These are phyloP conservation scores for Mucor indicus DNA, from an alignment of 371 early-diverging fungal genomes.

Conservation along the genomic window DNA sequence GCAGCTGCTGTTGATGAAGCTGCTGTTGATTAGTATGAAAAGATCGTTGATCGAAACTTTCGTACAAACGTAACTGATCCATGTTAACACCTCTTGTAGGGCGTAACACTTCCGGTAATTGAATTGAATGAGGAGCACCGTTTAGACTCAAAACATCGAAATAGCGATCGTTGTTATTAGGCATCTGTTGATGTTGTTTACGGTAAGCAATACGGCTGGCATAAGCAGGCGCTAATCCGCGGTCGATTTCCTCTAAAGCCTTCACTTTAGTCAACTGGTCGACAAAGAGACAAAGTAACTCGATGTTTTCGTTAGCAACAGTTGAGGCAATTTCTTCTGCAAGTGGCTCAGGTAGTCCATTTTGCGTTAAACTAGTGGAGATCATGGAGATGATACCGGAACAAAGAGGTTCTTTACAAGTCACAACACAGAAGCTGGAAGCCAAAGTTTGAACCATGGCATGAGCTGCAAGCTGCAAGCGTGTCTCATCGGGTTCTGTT, in stretches of 20 bases:
- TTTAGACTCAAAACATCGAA: slow-evolving; percentile 79
- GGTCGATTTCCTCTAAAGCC: slow-evolving; percentile 82
- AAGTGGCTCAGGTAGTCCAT: slow-evolving; percentile 76
- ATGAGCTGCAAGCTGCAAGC: slow-evolving; percentile 87
- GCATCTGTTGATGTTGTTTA: slow-evolving; percentile 54
- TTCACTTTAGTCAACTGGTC: slow-evolving; percentile 91
- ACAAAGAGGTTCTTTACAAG: slow-evolving; percentile 91
- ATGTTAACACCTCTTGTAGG: slow-evolving; percentile 74
- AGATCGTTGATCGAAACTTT: slow-evolving; percentile 18
- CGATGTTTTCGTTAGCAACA: slow-evolving; percentile 86
- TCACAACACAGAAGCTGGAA: slow-evolving; percentile 83
- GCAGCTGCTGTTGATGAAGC: slow-evolving; percentile 6
- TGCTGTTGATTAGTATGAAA: slow-evolving; percentile 20
- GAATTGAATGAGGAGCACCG: slow-evolving; percentile 71
- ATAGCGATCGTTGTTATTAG: slow-evolving; percentile 63
- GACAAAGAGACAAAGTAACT: slow-evolving; percentile 84
- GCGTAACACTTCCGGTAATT: slow-evolving; percentile 79
- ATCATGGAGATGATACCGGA: slow-evolving; percentile 76
- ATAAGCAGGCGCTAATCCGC: slow-evolving; percentile 67
- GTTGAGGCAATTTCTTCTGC: slow-evolving; percentile 80
- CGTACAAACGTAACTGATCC: slow-evolving; percentile 49
- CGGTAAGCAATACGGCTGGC: slow-evolving; percentile 75
- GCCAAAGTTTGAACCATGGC: slow-evolving; percentile 87
- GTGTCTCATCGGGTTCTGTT: slow-evolving; percentile 86
- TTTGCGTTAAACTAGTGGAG: slow-evolving; percentile 71